Conservation (phyloP, 2,329 filamentous ascomycete species). For the Hymenoscyphus fructigenus region DNA sequence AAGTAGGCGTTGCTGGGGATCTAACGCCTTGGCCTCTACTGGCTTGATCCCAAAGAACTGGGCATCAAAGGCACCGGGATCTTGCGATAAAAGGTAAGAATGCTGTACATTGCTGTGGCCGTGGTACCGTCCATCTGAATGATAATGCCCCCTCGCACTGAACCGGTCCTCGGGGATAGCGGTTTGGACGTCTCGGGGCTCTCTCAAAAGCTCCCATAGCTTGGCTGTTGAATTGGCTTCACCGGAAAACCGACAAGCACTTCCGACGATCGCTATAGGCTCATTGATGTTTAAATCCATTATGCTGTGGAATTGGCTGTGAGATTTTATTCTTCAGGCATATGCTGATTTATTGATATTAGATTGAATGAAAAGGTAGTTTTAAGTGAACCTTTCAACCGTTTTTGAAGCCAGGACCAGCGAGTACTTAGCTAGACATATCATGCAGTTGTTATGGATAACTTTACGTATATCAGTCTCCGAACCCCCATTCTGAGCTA, state of each 20-base stretch:
- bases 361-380: too few species aligned
- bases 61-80: too few species aligned
- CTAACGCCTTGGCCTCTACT: background rate
- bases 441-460: too few species aligned
- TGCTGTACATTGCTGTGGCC: conserved; percentile 8
- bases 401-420: too few species aligned
- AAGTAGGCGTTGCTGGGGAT: background rate
- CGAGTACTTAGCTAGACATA: too few species aligned
- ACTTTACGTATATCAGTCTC: too few species aligned
- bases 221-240: conserved; percentile 42
- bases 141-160: conserved; percentile 51
- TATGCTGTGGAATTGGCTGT: background rate
- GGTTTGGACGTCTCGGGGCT: conserved; percentile 49
- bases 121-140: conserved; percentile 40
- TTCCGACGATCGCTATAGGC: conserved; percentile 38
- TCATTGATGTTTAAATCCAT: conserved; percentile 6
- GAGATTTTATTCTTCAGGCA: too few species aligned
- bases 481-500: too few species aligned
- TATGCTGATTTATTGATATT: too few species aligned
- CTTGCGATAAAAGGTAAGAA: too few species aligned
- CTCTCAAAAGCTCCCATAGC: conserved; percentile 48
- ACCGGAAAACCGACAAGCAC: conserved; percentile 40
- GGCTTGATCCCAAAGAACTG: conserved; percentile 4
- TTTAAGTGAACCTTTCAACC: too few species aligned
- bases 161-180: conserved; percentile 38